A percentile compares a stretch with the other conserved stretches of the same genome.
Evolutionary conservation across 495 filamentous ascomycete species (phyloP).

Genomic region (Podospora appendiculata): DNA sequence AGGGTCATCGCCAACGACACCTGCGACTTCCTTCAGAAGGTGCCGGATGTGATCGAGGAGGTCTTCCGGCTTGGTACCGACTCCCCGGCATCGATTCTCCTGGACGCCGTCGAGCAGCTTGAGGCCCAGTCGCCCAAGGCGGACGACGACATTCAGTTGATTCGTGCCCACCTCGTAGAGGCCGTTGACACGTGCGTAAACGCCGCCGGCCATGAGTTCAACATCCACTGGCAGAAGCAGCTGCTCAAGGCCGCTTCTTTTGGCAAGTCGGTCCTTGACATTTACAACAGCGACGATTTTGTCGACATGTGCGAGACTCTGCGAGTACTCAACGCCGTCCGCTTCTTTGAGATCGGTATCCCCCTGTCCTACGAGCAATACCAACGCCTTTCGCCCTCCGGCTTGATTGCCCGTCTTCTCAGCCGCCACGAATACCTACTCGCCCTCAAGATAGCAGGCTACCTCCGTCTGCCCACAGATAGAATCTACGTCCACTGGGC

Average conservation of each 20-base stretch:
- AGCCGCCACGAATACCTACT: constrained; percentile 88
- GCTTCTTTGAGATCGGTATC: constrained; percentile 84
- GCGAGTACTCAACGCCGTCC: constrained; percentile 82
- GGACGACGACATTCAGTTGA: constrained; percentile 93
- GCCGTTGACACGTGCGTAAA: constrained; percentile 88
- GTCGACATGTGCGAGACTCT: constrained; percentile 96
- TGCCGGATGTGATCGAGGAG: constrained; percentile 78
- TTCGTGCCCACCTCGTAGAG: constrained; percentile 75
- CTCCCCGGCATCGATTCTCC: constrained; percentile 71
- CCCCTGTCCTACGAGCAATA: constrained; percentile 89
- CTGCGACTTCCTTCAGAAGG: constrained; percentile 92
- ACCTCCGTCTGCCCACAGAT: constrained; percentile 77
- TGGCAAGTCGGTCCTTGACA: constrained; percentile 91
- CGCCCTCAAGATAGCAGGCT: constrained; percentile 83
- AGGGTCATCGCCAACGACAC: constrained; percentile 81
- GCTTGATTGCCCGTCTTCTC: constrained; percentile 74
- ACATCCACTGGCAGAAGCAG: constrained; percentile 86
- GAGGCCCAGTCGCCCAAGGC: constrained; percentile 94
- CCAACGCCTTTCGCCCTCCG: constrained; percentile 79
- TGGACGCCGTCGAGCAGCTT: constrained; percentile 86
- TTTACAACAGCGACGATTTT: constrained; percentile 96
- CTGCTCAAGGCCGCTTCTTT: constrained; percentile 92
- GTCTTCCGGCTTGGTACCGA: constrained; percentile 84
- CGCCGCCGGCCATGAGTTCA: constrained; percentile 88
- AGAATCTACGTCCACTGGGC: constrained; percentile 96